A percentile compares a stretch with the other conserved stretches of the same genome.
phyloP scores from a whole-genome alignment of 306 rosid species.

The Pueraria montana region DNA sequence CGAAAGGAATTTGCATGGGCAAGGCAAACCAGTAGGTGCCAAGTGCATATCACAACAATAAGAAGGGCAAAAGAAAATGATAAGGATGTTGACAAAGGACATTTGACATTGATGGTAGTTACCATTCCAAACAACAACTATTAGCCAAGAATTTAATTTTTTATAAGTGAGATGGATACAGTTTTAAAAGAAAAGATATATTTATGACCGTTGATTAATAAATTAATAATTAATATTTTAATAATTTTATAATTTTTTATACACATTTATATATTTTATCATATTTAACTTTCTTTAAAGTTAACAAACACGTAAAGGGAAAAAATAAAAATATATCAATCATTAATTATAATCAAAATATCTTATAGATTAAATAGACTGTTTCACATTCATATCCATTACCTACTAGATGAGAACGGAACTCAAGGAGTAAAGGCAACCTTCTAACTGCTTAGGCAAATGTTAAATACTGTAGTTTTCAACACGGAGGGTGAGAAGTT shows the following conservation, averaged over 20 bases:
- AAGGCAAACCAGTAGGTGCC: neutral
- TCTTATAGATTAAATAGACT: too few relatives aligned
- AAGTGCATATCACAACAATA: neutral
- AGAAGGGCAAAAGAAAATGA: conserved; percentile 15
- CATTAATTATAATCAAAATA: too few relatives aligned
- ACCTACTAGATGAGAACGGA: neutral
- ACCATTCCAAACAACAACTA: neutral
- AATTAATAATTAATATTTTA: too few relatives aligned
- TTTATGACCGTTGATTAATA: too few relatives aligned
- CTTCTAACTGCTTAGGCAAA: neutral
- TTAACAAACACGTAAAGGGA: too few relatives aligned
- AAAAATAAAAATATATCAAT: too few relatives aligned
- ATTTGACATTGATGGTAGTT: neutral
- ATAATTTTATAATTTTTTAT: neutral
- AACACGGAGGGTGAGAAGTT: too few relatives aligned
- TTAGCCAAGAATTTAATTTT: neutral
- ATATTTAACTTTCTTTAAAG: too few relatives aligned
- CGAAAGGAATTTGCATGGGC: conserved; percentile 13
- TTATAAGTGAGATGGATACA: neutral
- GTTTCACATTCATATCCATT: neutral
- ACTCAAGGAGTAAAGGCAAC: neutral
- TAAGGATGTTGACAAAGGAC: neutral
- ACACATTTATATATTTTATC: neutral
- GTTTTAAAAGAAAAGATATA: too few relatives aligned
- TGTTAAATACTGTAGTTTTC: too few relatives aligned